phyloP scores from a whole-genome alignment of 768 basidiomycete genomes.

The Candolleomyces aberdarensis region DNA sequence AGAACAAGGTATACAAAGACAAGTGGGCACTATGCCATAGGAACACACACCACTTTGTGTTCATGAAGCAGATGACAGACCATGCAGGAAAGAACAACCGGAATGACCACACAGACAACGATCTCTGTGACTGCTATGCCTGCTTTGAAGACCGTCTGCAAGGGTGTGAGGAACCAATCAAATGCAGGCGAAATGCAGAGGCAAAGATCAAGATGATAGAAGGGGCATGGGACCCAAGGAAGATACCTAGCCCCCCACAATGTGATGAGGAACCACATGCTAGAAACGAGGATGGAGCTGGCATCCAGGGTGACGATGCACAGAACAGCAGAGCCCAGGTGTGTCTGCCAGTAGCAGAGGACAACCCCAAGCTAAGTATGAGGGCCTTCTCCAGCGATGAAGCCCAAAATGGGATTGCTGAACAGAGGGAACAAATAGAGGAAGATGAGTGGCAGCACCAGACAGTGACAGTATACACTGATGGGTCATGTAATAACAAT shows the following conservation, averaged over 20 bases:
- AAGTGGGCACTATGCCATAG: not conserved
- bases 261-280: no score
- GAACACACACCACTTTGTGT: not conserved
- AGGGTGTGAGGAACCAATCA: not conserved
- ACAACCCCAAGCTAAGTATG: no score
- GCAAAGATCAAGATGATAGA: not conserved
- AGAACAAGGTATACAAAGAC: not conserved
- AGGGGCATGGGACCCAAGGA: not conserved
- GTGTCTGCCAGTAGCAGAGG: no score
- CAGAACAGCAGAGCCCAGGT: no score
- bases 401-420: no score
- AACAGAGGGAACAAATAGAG: no score
- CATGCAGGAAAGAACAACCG: not conserved
- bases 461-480: conserved; percentile 6
- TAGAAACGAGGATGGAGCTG: not conserved
- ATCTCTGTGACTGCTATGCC: not conserved
- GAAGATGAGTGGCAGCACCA: no score
- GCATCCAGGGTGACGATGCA: not conserved
- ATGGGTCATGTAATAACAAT: conserved; percentile 10
- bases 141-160: not conserved
- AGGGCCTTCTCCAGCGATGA: no score
- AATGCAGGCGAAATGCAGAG: not conserved
- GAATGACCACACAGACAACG: not conserved
- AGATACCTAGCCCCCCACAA: no score
- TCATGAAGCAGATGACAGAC: not conserved